Conservation (phyloP, 176 grass and related monocot genomes). For the Aegilops bicornis region DNA sequence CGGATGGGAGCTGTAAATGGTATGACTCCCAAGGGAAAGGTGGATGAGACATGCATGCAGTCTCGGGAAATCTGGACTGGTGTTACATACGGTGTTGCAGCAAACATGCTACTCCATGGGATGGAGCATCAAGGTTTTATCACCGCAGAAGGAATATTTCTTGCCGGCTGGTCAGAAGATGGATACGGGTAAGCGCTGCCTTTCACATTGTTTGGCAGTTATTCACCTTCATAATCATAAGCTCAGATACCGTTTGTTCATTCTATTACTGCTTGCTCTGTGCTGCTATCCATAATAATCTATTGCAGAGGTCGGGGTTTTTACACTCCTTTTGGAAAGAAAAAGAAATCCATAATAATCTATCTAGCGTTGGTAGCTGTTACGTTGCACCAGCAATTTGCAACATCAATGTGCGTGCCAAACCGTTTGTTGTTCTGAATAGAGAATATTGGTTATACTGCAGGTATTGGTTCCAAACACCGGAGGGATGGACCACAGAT, state of each 20-base stretch:
- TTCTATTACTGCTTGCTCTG: not conserved
- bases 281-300: not conserved
- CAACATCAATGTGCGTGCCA: not conserved
- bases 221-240: too few species aligned
- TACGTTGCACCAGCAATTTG: not conserved
- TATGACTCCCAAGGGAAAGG: constrained; percentile 86
- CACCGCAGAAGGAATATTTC: constrained; percentile 83
- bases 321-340: too few species aligned
- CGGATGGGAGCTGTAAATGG: constrained; percentile 89
- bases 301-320: too few species aligned
- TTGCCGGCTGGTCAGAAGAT: constrained; percentile 85
- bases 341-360: too few species aligned
- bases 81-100: constrained; percentile 88
- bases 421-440: not conserved
- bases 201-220: not conserved
- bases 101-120: constrained; percentile 89
- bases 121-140: constrained; percentile 96
- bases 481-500: constrained; percentile 87
- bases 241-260: not conserved
- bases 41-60: constrained; percentile 90
- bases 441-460: constrained; percentile 5
- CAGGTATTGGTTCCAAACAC: constrained; percentile 98
- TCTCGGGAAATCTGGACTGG: constrained; percentile 99
- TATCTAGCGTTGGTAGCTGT: not conserved
- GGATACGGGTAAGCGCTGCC: constrained; percentile 75